Percentiles rank a stretch among this genome's conserved stretches.
These are phyloP conservation scores for Aspergillus bombycis DNA, from an alignment of 2,329 filamentous ascomycete genomes.

Conservation along the genomic window DNA sequence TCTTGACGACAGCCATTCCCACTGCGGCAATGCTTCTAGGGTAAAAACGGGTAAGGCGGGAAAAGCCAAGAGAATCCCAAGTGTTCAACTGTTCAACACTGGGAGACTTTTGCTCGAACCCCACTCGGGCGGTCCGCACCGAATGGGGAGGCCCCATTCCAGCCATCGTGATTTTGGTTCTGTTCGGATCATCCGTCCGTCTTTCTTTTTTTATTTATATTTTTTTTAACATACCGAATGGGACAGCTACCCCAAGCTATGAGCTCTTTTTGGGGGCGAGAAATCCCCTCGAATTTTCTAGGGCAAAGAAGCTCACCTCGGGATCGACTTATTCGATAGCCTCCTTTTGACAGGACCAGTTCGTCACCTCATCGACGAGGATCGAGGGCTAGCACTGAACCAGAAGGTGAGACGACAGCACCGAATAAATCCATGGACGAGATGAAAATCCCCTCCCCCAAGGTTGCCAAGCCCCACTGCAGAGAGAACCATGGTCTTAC, in stretches of 20 bases:
- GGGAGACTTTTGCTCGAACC: conserved; percentile 8
- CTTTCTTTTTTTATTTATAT: too few species aligned
- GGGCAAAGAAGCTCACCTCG: background rate
- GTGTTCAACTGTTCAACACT: background rate
- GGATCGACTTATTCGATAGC: background rate
- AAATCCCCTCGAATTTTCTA: background rate
- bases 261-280: background rate
- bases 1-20: background rate
- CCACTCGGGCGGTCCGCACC: conserved; percentile 24
- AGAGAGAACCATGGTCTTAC: conserved; percentile 1
- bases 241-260: background rate
- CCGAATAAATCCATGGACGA: background rate
- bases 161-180: conserved; percentile 10
- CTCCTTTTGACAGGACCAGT: background rate
- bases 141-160: conserved; percentile 19
- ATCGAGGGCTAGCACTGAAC: background rate
- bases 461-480: background rate
- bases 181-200: conserved; percentile 3
- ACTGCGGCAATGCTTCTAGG: background rate
- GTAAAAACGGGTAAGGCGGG: conserved; percentile 1
- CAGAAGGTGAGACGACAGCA: background rate
- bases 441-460: background rate
- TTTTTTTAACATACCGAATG: background rate
- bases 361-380: background rate
- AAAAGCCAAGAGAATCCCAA: background rate